These are phyloP conservation scores for Beauveria scarabaeidicola DNA, from an alignment of 2,329 filamentous ascomycete species.

Conservation along the genomic window DNA sequence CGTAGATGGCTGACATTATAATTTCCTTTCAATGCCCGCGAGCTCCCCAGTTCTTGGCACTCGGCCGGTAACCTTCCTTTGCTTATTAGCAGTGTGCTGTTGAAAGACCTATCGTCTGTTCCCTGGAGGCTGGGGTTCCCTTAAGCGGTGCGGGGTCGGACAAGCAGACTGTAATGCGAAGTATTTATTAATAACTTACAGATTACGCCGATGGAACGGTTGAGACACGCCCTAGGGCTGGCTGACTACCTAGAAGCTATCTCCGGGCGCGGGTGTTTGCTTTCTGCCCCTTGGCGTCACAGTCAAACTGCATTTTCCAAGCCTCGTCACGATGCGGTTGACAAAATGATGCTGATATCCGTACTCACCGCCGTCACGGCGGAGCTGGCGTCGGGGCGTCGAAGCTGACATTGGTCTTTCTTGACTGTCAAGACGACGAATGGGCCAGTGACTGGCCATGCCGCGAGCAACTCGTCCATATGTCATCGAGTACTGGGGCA, in stretches of 20 bases:
- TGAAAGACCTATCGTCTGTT: neutral
- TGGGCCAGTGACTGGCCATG: slow-evolving; percentile 26
- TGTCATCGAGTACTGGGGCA: slow-evolving; percentile 31
- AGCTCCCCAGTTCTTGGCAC: too few species aligned
- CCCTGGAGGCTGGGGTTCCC: neutral
- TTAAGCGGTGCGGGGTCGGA: neutral
- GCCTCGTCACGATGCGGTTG: neutral
- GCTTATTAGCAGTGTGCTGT: too few species aligned
- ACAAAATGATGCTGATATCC: neutral
- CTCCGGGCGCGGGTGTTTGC: neutral
- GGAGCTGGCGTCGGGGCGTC: neutral
- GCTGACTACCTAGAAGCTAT: neutral
- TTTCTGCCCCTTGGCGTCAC: neutral
- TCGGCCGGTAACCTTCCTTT: too few species aligned
- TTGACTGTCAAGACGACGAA: slow-evolving; percentile 24
- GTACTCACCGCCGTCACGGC: neutral
- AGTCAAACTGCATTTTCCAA: neutral
- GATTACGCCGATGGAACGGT: too few species aligned
- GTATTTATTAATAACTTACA: neutral
- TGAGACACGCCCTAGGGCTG: neutral
- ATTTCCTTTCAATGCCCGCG: neutral
- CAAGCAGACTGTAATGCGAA: neutral
- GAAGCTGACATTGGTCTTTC: neutral
- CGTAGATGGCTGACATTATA: neutral
- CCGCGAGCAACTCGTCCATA: slow-evolving; percentile 19